Base-by-base conservation (phyloP, 768 basidiomycete genomes). In the Saitozyma podzolica region DNA sequence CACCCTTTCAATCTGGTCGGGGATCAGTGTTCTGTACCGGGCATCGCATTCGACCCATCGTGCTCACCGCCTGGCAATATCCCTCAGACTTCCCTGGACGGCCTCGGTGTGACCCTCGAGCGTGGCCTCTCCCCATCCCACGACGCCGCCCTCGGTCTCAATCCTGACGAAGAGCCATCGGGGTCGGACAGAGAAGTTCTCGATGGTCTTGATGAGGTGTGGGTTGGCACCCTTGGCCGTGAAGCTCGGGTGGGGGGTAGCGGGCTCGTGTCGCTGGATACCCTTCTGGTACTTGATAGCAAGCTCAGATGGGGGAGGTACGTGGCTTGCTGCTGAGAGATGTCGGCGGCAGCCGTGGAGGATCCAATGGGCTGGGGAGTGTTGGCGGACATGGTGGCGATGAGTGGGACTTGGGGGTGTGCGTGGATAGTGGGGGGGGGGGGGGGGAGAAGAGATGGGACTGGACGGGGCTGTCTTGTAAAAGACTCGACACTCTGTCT, bases 71-170 rank as follows among this genome's bases (percentile, higher is more conserved):
- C 84, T 81, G 9, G 80, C 77, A n/a, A 90, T 82, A 67, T 88
- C 87, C 20, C 78, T 68, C 66, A 85, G 83, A 14, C 87, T 86
- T 37, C 88, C 88, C 75, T 89, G 86, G 17, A 90, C 82, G 10
- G 88, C 87, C 76, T 90, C 87, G 7, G 87, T 87, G 73, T 89
- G 88, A 8, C 71, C 82, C 84, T 89, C 89, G 1, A 90, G 83
- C 0, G 88, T 89, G 37, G 82, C 86, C 75, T 89, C 88, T 10
- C 88, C 88, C 87, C 89, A 89, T 40, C 88, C 88, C 39, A 89
- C 83, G 29, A 86, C 75, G 0, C 86, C 87, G 49, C 85, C 83
- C 6, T 82, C 81, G 0, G 87, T 88, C 66, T 86, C 85, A n/a
- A 89, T 54, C 45, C 87, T 83, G 37, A 89, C 86, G 68, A 89